Base-by-base conservation (phyloP, 2,329 filamentous ascomycete species). In the Botrytis deweyae region DNA sequence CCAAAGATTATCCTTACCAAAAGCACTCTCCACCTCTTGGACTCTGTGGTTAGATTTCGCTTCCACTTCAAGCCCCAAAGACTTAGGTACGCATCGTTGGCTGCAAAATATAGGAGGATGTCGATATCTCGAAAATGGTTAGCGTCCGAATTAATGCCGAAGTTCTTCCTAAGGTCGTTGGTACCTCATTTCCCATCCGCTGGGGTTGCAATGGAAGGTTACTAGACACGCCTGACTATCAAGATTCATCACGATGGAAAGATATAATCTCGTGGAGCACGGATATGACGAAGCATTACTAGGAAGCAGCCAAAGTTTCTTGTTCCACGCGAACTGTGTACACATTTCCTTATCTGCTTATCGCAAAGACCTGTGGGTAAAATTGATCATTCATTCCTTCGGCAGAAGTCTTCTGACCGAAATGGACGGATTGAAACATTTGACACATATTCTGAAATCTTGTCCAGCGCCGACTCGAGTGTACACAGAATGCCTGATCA, bases 361-460 rank as follows among this genome's bases (percentile, higher is more conserved):
- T 58, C 49, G 25, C 46, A 20, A 66, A 18, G 12, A 22, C 16
- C 49, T 68, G 36, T 68, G 9, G 65, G 36, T 52, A 49, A 58
- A 42, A 22, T 42, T 20, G 65, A 68, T 55, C 46, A 68, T 68
- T 68, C 46, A 42, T 68, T 68, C 49, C 36, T 40, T 68, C 25
- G 25, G 65, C 16, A 68, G 25, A 42, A 68, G 65, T 40, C 65
- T 55, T 55, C 65, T 68, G 65, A 68, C 46, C 46, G 65, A 65
- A 65, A 33, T 46, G 42, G 63, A 46, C 42, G 4, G 25, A 29
- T 29, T 70, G 52, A 70, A 61, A 69, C 49, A 59, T 59, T 69
- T 33, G 12, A 44, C 38, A 42, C 36, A 10, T 61, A 42, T 25
- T 61, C 18, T 52, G 20, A 14, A 44, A 33, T 61, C 3, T 40